Base-by-base conservation (phyloP, 2,329 filamentous ascomycete species). In the Lasiodiplodia sp. region DNA sequence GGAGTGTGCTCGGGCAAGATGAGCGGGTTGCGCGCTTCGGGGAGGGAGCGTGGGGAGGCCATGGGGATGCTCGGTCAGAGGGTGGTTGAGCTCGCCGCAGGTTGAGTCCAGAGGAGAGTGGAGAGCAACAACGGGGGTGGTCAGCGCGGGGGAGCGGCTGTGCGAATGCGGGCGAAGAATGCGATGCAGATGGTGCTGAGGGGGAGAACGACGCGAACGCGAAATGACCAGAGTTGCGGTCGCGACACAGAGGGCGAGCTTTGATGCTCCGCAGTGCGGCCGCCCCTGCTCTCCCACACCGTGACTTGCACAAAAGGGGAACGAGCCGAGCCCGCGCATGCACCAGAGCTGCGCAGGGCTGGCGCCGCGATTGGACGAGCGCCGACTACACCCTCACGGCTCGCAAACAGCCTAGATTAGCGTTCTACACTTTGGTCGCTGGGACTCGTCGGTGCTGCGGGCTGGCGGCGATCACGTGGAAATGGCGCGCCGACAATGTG, bases 11-110 rank as follows among this genome's bases (percentile, higher is more conserved):
- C 87, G 31, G 87, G 79, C 67, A 79, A 84, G 79, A 93, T 86
- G 71, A 92, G 84, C 72, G 87, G 89, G 78, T 93, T 93, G 76
- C 86, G 84, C 80, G 84, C 84, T 73, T 82, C 80, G 40, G 91
- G 91, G 71, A 93, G 83, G 58, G 77, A 79, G 78, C 87, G 75
- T 72, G 75, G 76, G 40, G 72, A 70, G 49, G 77, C 74, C 79
- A 81, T 80, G 68, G 23, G 63, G 51, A 25, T 34, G 64, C 18
- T 52, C 18, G 52, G 18, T 11, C 18, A 58, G 55, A 18, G 23
- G 65, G 53, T 40, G 31, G 52, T 58, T 58, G 28, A 58, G 52
- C 40, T 67, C 65, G 53, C 65, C 23, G 53, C 65, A n/a, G 52
- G 65, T 58, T 5, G 65, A 37, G 52, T 49, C 65, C 40, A 51